These are phyloP conservation scores for Solanum arcanum DNA, from an alignment of 257 asterid species.

Conservation along the genomic window DNA sequence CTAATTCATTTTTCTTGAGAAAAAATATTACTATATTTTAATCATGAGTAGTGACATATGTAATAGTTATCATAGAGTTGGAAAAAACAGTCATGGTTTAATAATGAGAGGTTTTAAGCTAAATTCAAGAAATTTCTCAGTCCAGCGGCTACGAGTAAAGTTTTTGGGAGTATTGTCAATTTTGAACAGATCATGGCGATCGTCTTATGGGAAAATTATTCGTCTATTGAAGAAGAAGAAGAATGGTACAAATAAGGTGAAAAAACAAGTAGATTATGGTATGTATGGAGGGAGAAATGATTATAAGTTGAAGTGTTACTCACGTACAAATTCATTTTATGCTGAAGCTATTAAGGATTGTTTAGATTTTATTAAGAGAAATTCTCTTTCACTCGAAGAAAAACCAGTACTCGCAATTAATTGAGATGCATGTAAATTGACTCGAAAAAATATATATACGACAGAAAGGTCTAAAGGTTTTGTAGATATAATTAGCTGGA, in stretches of 20 bases:
- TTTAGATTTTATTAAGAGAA: conserved; percentile 45
- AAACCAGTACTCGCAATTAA: conserved; percentile 10
- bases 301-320: conserved; percentile 5
- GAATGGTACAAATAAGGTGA: neutral
- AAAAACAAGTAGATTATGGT: neutral
- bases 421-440: too few relatives aligned
- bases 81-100: conserved; percentile 1
- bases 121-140: conserved; percentile 21
- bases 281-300: neutral
- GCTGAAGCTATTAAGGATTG: conserved; percentile 51
- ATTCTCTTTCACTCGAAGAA: conserved; percentile 35
- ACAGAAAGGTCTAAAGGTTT: neutral
- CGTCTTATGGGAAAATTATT: conserved; percentile 4
- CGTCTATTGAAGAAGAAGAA: neutral
- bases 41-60: neutral
- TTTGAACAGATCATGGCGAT: neutral
- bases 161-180: conserved; percentile 3
- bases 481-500: neutral
- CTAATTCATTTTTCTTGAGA: neutral
- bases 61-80: conserved; percentile 12
- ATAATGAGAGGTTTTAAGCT: conserved; percentile 23
- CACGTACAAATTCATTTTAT: conserved; percentile 40
- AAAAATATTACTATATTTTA: too few relatives aligned
- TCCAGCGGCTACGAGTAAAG: conserved; percentile 20
- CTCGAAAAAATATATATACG: too few relatives aligned